Percentiles rank a stretch among this genome's conserved stretches.
phyloP scores from a whole-genome alignment of 768 basidiomycete species.

The Suillus spraguei region DNA sequence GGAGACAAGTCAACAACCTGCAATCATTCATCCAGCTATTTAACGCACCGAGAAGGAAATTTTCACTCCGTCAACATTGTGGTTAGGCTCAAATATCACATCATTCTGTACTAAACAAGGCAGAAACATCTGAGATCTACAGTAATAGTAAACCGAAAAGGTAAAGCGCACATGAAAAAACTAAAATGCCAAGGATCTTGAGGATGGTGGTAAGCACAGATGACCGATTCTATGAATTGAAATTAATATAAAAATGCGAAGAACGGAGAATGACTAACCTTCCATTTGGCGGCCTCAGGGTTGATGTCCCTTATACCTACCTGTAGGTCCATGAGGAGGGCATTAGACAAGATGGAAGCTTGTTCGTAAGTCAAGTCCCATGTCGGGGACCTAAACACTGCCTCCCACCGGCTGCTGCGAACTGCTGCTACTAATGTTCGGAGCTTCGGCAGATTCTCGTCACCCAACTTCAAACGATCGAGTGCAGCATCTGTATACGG shows the following conservation, averaged over 20 bases:
- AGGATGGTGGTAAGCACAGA: background rate
- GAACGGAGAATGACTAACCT: background rate
- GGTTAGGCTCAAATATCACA: background rate
- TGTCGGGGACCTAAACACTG: background rate
- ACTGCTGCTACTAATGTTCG: conserved; percentile 3
- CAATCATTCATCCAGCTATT: conserved; percentile 1
- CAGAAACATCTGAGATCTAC: background rate
- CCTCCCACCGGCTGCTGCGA: conserved; percentile 11
- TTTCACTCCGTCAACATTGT: background rate
- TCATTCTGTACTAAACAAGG: background rate
- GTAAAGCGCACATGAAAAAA: background rate
- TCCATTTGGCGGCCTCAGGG: background rate
- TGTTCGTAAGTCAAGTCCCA: conserved; percentile 9
- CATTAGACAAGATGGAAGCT: conserved; percentile 9
- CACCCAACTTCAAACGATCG: conserved; percentile 6
- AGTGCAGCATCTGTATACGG: conserved; percentile 13
- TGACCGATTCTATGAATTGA: background rate
- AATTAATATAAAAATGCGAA: background rate
- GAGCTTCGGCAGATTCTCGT: conserved; percentile 7
- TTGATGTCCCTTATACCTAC: conserved; percentile 1
- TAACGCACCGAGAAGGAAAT: background rate
- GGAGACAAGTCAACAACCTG: background rate
- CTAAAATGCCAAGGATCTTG: background rate
- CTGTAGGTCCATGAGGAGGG: conserved; percentile 8
- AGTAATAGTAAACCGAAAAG: background rate